Evolutionary conservation across 495 filamentous ascomycete genomes (phyloP), one percentile per base, ranked within the genome.

Genomic region (Aspergillus sparsus): DNA sequence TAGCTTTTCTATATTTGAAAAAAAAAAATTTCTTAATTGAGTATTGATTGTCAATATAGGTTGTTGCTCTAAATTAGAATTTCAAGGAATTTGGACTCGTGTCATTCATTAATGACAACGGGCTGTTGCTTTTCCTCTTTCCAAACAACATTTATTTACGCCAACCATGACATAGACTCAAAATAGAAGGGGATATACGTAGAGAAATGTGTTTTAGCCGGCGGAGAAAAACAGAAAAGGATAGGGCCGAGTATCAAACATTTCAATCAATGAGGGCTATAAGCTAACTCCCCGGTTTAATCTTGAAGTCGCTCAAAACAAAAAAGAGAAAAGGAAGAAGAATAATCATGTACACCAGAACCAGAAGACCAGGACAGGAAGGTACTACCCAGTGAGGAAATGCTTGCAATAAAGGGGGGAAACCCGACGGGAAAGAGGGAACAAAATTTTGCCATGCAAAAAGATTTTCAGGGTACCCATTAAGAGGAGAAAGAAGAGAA

Each of bases 311-410:
- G 63, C 63, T 65, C 47, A 56, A 47, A 47, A 47, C 21, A 27
- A 27, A 27, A 27, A 13, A 4, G 2, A 15, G 9, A 13, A 11
- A 12, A 42, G 44, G 9, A 45, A 13, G 4, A 12, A 42, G 44
- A 18, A 45, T 61, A 62, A 57, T 52, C 64, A 66, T 66, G 53
- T 63, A 66, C 63, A 66, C 55, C 57, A 60, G 47, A 60, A 36
- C 37, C 44, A 53, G 21, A 54, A 37, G 54, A 52, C 21, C 21
- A 53, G 52, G 32, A 32, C 12, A 45, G 16, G 11, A 6, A 0
- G n/a, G 44, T 47, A 15, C 44, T 21, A 51, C 16, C 31, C n/a
- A 31, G 15, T 18, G 39, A 35, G 27, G 33, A 55, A 34, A 53
- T 49, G 47, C 47, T 50, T 51, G 10, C 33, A 5, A 51, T 44